phyloP scores from a whole-genome alignment of 495 filamentous ascomycete genomes.

The Melanomma pulvis-pyrius region DNA sequence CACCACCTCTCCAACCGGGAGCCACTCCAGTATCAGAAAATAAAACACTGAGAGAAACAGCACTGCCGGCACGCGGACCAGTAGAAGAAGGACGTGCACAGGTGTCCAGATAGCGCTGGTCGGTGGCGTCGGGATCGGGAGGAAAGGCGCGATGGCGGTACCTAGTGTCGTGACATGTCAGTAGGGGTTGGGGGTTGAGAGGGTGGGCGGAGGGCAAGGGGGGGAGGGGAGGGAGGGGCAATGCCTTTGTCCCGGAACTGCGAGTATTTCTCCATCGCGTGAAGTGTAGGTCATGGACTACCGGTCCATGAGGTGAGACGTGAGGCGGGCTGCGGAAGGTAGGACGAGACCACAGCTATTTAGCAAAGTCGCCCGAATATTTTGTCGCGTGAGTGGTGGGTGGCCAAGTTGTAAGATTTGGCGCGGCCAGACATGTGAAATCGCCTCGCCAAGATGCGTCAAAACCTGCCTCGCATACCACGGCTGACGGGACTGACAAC shows the following conservation, averaged over 20 bases:
- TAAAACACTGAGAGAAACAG: conserved; percentile 67
- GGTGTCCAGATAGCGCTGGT: conserved; percentile 61
- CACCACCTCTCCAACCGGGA: conserved; percentile 75
- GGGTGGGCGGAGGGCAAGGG: not conserved
- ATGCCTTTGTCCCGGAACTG: conserved; percentile 92
- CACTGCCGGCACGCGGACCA: conserved; percentile 78
- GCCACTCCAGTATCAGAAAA: conserved; percentile 80
- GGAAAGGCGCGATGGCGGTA: conserved; percentile 93
- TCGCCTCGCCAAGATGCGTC: not conserved
- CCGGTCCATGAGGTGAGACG: conserved; percentile 29
- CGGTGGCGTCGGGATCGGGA: conserved; percentile 69
- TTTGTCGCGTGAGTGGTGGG: not conserved
- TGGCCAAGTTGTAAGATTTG: not conserved
- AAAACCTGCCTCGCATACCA: not conserved
- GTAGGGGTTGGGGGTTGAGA: not conserved
- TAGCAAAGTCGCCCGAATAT: not conserved
- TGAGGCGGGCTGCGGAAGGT: not conserved
- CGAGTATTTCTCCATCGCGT: conserved; percentile 91
- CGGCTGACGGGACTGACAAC: too few relatives aligned
- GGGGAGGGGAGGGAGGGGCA: not conserved
- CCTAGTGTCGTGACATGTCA: conserved; percentile 55
- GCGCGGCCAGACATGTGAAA: conserved; percentile 10
- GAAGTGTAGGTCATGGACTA: not conserved
- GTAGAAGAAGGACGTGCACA: conserved; percentile 71
- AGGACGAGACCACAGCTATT: too few relatives aligned